Base-by-base conservation (phyloP, 306 rosid genomes). In the Ochetophila trinervis region DNA sequence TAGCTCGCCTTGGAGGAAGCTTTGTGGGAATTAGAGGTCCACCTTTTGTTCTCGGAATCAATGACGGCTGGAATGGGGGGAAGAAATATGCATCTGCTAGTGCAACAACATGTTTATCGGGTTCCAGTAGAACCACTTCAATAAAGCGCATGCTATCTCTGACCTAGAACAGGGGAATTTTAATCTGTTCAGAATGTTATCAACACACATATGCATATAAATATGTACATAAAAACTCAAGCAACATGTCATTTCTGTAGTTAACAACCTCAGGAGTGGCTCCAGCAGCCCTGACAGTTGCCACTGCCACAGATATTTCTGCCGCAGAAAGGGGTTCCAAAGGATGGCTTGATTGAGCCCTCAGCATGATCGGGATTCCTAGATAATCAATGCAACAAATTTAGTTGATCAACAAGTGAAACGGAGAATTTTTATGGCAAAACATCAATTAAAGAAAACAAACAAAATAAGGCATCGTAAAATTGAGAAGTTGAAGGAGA, bases 41-140 rank as follows among this genome's bases (percentile, higher is more conserved):
- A 51, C 96, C 96, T 74, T 85, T 91, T 37, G 85, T 79, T 76
- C 83, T 86, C 9, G 94, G 96, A 83, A 84, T 89, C 65, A 91
- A 79, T 20, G 97, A 88, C 20, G 97, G 96, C 74, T 91, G 97
- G 70, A 91, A 91, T 63, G 97, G 97, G 7, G 96, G 96, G 20
- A 88, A 91, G 76, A 91, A 91, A 78, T 88, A 91, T 3, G 94
- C 97, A 86, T 91, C 96, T 40, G 96, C 97, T 77, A 91, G 67
- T 10, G 90, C 97, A 58, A 91, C 91, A 44, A 88, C 94, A 16
- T 91, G 87, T 63, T 91, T 91, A 62, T 86, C 89, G 21, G 97
- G 97, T 73, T 91, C 97, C 62, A 71, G 66, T 60, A 88, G 76
- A 77, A 81, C 95, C 40, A 85, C 90, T 78, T 91, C 97, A 71